These are phyloP conservation scores for Sporothrix pseudoabietina DNA, from an alignment of 2,329 filamentous ascomycete species.

Conservation along the genomic window DNA sequence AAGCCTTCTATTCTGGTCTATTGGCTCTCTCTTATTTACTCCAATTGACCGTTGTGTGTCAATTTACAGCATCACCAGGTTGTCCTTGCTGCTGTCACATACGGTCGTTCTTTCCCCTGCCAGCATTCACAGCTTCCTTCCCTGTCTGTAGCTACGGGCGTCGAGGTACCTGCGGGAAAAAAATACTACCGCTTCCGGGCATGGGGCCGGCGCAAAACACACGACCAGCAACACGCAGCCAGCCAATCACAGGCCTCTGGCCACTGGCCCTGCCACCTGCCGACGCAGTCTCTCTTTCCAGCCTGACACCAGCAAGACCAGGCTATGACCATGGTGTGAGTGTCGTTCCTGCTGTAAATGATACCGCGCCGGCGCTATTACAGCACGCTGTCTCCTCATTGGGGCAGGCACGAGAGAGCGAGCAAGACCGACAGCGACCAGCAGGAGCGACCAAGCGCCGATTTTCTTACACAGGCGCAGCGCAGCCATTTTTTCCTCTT, in stretches of 20 bases:
- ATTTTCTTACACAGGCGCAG: conserved; percentile 21
- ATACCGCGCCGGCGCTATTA: not conserved
- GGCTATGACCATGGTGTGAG: not conserved
- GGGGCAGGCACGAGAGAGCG: conserved; percentile 20
- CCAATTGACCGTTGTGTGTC: not conserved
- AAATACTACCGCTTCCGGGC: conserved; percentile 22
- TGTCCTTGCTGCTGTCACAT: conserved; percentile 16
- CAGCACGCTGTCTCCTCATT: not conserved
- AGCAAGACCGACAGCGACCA: not conserved
- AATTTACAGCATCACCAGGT: not conserved
- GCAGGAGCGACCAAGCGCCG: conserved; percentile 23
- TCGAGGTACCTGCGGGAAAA: conserved; percentile 18
- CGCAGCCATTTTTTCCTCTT: conserved; percentile 24
- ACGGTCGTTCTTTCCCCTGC: not conserved
- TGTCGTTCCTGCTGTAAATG: not conserved
- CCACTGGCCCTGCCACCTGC: not conserved
- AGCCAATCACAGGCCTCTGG: conserved; percentile 19
- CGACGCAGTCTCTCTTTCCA: not conserved
- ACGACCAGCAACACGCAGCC: not conserved
- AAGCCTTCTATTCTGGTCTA: too few relatives aligned
- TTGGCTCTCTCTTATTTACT: not conserved
- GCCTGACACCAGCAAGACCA: conserved; percentile 16
- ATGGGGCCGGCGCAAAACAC: conserved; percentile 23
- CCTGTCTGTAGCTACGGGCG: not conserved
- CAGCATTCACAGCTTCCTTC: conserved; percentile 17